phyloP scores from a whole-genome alignment of 768 basidiomycete genomes.

The Candolleomyces efflorescens region DNA sequence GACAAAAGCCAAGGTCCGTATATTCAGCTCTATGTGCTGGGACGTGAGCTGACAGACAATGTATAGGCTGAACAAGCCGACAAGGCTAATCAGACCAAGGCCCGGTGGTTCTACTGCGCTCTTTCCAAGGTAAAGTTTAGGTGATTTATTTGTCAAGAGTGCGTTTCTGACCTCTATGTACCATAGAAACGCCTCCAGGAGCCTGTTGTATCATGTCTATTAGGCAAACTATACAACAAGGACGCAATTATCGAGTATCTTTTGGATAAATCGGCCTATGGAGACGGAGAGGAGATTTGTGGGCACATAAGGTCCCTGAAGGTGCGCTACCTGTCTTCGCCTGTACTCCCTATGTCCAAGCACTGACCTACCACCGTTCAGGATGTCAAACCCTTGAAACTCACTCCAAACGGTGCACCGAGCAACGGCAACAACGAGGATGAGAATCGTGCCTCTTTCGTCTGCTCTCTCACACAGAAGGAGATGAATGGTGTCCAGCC shows the following conservation, averaged over 20 bases:
- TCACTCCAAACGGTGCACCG: constrained; percentile 71
- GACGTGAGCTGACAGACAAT: not conserved
- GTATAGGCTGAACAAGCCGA: constrained; percentile 79
- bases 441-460: constrained; percentile 56
- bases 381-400: constrained; percentile 81
- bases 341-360: not conserved
- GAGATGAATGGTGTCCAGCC: constrained; percentile 93
- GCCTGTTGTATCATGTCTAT: constrained; percentile 86
- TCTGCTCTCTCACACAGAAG: constrained; percentile 88
- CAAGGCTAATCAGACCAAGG: constrained; percentile 83
- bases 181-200: constrained; percentile 74
- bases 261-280: constrained; percentile 76
- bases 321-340: constrained; percentile 43
- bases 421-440: constrained; percentile 35
- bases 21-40: not conserved
- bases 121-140: constrained; percentile 74
- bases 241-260: constrained; percentile 90
- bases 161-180: not conserved
- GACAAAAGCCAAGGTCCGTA: constrained; percentile 61
- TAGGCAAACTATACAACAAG: constrained; percentile 96
- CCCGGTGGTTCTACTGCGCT: constrained; percentile 91
- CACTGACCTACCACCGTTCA: constrained; percentile 23
- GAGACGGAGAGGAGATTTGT: constrained; percentile 90
- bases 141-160: not conserved
- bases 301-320: constrained; percentile 89